Base-by-base conservation (phyloP, 257 asterid genomes). In the Fraxinus excelsior region DNA sequence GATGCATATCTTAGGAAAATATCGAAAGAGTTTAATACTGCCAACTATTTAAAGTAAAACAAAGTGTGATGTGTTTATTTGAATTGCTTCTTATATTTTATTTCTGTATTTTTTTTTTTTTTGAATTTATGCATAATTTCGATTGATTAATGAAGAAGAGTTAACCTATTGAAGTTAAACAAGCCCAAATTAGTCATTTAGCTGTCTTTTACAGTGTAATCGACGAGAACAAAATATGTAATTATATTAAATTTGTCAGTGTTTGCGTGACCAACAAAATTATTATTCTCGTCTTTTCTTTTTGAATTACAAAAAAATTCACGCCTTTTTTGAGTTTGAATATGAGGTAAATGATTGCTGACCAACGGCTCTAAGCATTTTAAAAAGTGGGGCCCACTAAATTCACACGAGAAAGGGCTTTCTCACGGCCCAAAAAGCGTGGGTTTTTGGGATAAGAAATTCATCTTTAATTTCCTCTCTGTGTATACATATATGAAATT, bases 311-410 rank as follows among this genome's bases (percentile, higher is more conserved):
- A 29, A 16, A 37, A n/a, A 62, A 62, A 62, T 62, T 62, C 51
- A 62, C 38, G 38, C 76, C 35, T 18, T 70, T 78, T 67, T n/a
- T 6, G 76, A 78, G 82, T 82, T 88, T 77, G 85, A 86, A 86
- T 28, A 77, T 84, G 91, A 82, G 90, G 40, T 81, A 81, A 76
- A 76, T 81, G 90, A 91, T 91, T 85, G 90, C 25, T 51, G 58
- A 86, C 80, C 35, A 86, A 89, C 90, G 89, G 92, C 91, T 89
- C 82, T 32, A 14, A 37, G 25, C 70, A 69, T 11, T 73, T 82
- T 72, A 53, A 81, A 77, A 25, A 4, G 60, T 35, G 79, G 90
- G 79, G 74, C 87, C 88, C n/a, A 2, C 9, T 44, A 19, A 14
- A 77, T 51, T 11, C 2, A 51, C 26, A 10, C 19, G 29, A 16